Evolutionary conservation across 2,329 filamentous ascomycete species (phyloP).

Genomic region (Chrysoporthe cubensis): DNA sequence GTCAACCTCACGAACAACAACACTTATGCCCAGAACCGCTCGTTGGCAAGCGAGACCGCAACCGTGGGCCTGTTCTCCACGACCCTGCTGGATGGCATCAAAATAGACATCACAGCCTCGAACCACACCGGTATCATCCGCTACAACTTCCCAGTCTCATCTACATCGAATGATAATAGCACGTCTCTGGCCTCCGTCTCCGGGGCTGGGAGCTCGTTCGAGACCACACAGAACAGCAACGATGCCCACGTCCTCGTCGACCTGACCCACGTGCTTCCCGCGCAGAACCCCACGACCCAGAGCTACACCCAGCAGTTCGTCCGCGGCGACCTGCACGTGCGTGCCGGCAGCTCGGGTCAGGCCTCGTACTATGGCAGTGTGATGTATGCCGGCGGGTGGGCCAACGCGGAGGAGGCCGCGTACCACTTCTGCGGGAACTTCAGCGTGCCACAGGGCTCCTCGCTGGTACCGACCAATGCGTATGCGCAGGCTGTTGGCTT

Average conservation of each 20-base stretch:
- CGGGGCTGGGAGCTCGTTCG: neutral
- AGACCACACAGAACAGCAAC: constrained; percentile 6
- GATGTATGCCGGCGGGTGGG: constrained; percentile 18
- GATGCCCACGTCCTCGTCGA: constrained; percentile 21
- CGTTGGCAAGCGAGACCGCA: constrained; percentile 20
- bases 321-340: constrained; percentile 20
- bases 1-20: constrained; percentile 21
- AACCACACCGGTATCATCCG: constrained; percentile 20
- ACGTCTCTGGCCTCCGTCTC: neutral
- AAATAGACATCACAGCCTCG: constrained; percentile 20
- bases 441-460: constrained; percentile 1
- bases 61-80: constrained; percentile 20
- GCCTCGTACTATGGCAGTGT: constrained; percentile 23
- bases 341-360: constrained; percentile 1
- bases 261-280: constrained; percentile 20
- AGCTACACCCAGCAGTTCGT: constrained; percentile 22
- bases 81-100: constrained; percentile 18
- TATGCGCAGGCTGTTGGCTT: constrained; percentile 14
- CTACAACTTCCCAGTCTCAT: constrained; percentile 18
- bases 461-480: constrained; percentile 9
- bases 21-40: constrained; percentile 23
- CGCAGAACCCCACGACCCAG: constrained; percentile 14
- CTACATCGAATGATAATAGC: neutral
- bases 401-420: constrained; percentile 13
- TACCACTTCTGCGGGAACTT: constrained; percentile 22